Evolutionary conservation across 306 rosid species (phyloP).

Genomic region (Citrullus mucosospermus): DNA sequence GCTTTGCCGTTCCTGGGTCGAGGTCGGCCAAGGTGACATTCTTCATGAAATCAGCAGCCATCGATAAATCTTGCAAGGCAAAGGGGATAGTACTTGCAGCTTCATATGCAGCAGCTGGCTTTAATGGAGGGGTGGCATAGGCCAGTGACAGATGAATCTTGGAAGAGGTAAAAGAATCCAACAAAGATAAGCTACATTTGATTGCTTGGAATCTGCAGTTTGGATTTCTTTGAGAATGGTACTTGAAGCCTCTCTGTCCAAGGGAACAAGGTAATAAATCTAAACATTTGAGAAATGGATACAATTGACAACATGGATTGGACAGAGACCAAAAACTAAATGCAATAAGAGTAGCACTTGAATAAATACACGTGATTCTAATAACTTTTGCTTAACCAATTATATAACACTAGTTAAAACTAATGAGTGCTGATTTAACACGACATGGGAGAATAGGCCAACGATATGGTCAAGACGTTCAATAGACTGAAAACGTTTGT

Average conservation of each 20-base stretch:
- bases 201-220: conserved; percentile 8
- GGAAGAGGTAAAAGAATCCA: conserved; percentile 14
- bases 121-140: conserved; percentile 11
- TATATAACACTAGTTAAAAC: too few relatives aligned
- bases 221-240: conserved; percentile 16
- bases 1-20: conserved; percentile 73
- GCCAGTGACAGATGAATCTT: conserved; percentile 3
- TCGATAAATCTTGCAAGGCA: conserved; percentile 18
- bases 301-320: background rate
- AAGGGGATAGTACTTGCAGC: conserved; percentile 12
- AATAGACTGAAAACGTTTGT: too few relatives aligned
- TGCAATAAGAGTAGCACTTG: background rate
- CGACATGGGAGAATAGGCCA: too few relatives aligned
- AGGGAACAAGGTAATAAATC: background rate
- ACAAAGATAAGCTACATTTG: conserved; percentile 26
- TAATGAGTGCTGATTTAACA: too few relatives aligned
- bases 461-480: too few relatives aligned
- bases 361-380: too few relatives aligned
- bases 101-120: conserved; percentile 10
- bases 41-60: conserved; percentile 15
- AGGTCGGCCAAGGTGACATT: conserved; percentile 47
- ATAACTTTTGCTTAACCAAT: too few relatives aligned
- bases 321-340: background rate
- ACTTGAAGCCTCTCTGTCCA: conserved; percentile 38
- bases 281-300: background rate